Conservation (phyloP, 1,284 basidiomycete genomes). For the Puccinia horiana region DNA sequence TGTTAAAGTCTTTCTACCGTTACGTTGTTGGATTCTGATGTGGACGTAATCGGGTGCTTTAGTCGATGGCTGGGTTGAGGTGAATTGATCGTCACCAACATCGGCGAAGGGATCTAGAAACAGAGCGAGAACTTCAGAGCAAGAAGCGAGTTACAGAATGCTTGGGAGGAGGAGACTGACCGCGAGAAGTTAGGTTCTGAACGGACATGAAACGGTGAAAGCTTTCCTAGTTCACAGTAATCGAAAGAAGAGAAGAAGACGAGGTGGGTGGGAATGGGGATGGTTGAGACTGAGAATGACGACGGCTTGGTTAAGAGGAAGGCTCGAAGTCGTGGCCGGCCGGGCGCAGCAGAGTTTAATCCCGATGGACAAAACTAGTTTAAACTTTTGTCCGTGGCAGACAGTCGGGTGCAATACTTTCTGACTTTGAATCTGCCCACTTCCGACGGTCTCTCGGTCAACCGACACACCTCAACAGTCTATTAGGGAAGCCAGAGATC, state of each 20-base stretch:
- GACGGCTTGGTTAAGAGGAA: background rate
- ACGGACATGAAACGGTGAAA: conserved; percentile 77
- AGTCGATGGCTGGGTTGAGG: conserved; percentile 51
- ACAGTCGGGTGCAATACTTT: too few relatives aligned
- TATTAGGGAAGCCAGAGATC: too few relatives aligned
- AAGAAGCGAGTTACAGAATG: conserved; percentile 57
- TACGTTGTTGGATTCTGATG: conserved; percentile 88
- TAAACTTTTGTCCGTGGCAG: too few relatives aligned
- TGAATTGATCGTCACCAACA: conserved; percentile 68
- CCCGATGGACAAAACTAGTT: too few relatives aligned
- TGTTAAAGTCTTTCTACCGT: conserved; percentile 98
- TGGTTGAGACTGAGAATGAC: background rate
- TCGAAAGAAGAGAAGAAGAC: background rate
- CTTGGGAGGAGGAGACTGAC: conserved; percentile 61
- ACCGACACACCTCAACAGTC: too few relatives aligned
- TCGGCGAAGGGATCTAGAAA: conserved; percentile 86
- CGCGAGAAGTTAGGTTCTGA: conserved; percentile 79
- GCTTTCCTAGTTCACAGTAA: conserved; percentile 10
- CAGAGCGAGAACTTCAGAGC: conserved; percentile 31
- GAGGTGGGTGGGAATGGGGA: background rate
- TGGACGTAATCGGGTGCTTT: conserved; percentile 58
- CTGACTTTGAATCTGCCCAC: too few relatives aligned
- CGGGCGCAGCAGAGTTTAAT: too few relatives aligned
- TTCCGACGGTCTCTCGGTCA: too few relatives aligned
- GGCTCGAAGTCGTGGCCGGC: background rate